Percentiles rank a stretch among this genome's conserved stretches.
Evolutionary conservation across 768 basidiomycete species (phyloP).

Genomic region (Lactarius sp.): DNA sequence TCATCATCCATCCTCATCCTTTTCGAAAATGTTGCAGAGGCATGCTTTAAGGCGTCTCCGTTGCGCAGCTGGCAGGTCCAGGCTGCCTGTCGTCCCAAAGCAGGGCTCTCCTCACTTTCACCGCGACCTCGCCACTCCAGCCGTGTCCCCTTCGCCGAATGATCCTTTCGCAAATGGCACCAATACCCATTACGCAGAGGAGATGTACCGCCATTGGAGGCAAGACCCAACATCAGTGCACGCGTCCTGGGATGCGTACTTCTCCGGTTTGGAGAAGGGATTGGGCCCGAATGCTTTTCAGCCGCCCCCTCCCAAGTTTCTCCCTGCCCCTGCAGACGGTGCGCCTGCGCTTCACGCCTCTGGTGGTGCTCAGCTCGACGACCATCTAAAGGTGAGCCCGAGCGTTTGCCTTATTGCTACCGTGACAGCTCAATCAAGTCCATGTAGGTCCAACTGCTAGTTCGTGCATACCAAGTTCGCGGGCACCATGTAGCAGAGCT

Average conservation of each 20-base stretch:
- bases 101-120: conserved; percentile 25
- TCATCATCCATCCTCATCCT: conserved; percentile 1
- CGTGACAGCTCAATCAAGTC: conserved; percentile 9
- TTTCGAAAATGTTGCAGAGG: conserved; percentile 35
- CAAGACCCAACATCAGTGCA: conserved; percentile 91
- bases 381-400: conserved; percentile 80
- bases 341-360: conserved; percentile 67
- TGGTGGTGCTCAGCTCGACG: conserved; percentile 76
- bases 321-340: conserved; percentile 71
- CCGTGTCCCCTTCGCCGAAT: conserved; percentile 59
- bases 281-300: conserved; percentile 79
- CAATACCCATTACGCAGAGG: conserved; percentile 92
- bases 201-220: conserved; percentile 93
- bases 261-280: conserved; percentile 88
- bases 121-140: conserved; percentile 45
- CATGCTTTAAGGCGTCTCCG: conserved; percentile 37
- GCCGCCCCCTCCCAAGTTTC: conserved; percentile 70
- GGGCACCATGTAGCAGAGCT: conserved; percentile 95
- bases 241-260: conserved; percentile 91
- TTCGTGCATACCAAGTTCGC: conserved; percentile 97
- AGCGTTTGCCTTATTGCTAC: background rate
- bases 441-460: conserved; percentile 87
- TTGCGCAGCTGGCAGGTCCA: conserved; percentile 28
- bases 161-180: conserved; percentile 91
- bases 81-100: conserved; percentile 21